Base-by-base conservation (phyloP, 2,329 filamentous ascomycete genomes). In the Neonectria coccinea region DNA sequence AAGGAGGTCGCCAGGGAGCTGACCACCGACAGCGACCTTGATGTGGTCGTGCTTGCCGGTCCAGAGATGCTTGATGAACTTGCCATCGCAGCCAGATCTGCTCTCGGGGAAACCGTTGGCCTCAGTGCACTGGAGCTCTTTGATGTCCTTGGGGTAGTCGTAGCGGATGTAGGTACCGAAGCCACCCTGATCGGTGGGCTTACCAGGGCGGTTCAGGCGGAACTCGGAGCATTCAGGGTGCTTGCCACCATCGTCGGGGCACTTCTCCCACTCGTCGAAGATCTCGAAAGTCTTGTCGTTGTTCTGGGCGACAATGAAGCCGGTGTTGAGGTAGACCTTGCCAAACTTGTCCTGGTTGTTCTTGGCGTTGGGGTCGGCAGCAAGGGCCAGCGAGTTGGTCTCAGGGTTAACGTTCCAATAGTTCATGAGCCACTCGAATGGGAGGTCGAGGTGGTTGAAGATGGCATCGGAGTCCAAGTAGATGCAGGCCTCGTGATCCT, bases 281-380 rank as follows among this genome's bases (percentile, higher is more conserved):
- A 86, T 83, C 33, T 82, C 77, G 66, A 80, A 80, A 1, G 83
- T 84, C 66, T 79, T 80, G 16, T 78, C 73, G 68, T 83, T 83
- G 73, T 85, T 84, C 75, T 86, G 84, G 4, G 84, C 80, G 42
- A 86, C 75, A 73, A 86, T 84, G 77, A 86, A 86, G 18, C 84
- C 84, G 1, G 84, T 84, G 76, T 86, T 86, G 70, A 81, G 78
- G 78, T 80, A 83, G 68, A 77, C 69, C 59, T 78, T 79, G 63
- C 76, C 77, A 25, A 76, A 78, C 67, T 76, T 73, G 70, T 83
- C 81, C 62, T 76, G 73, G 74, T 83, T 83, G 70, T 72, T 71
- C 39, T 79, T 73, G 36, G 66, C 62, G 27, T 75, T 70, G 5
- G 81, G 81, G 33, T 83, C 81, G 39, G 77, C 67, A 25, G 81